These are phyloP conservation scores for Tetraselmis chui DNA, from an alignment of 139 green algal genomes.

Conservation along the genomic window DNA sequence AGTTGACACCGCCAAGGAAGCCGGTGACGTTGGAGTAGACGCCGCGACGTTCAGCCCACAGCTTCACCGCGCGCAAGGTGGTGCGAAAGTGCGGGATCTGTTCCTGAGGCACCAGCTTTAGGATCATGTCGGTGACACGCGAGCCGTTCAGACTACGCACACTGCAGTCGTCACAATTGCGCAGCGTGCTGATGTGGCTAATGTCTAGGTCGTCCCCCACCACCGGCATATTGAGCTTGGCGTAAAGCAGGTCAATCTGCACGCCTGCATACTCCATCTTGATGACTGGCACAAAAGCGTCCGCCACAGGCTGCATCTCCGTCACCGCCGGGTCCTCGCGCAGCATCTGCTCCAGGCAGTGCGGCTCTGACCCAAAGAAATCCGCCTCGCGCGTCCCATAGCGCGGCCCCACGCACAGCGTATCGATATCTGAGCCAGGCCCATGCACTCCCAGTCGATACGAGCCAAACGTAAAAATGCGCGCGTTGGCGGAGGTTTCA, in stretches of 20 bases:
- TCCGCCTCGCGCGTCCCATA: slow-evolving; percentile 69
- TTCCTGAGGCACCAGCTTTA: slow-evolving; percentile 36
- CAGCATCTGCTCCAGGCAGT: slow-evolving; percentile 59
- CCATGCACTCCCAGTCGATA: slow-evolving; percentile 91
- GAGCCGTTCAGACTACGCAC: slow-evolving; percentile 85
- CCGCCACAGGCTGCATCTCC: slow-evolving; percentile 71
- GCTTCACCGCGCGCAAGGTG: slow-evolving; percentile 74
- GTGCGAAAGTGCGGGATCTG: slow-evolving; percentile 45
- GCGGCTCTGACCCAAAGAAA: slow-evolving; percentile 79
- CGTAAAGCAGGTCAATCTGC: slow-evolving; percentile 91
- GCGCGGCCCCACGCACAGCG: slow-evolving; percentile 80
- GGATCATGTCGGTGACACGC: slow-evolving; percentile 81
- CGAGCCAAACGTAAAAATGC: slow-evolving; percentile 91
- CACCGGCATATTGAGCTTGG: slow-evolving; percentile 43
- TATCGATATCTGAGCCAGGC: slow-evolving; percentile 94
- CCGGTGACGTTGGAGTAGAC: slow-evolving; percentile 82
- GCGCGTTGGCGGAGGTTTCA: slow-evolving; percentile 54
- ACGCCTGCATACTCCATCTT: slow-evolving; percentile 89
- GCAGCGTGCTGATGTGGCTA: slow-evolving; percentile 57
- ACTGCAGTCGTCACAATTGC: slow-evolving; percentile 76
- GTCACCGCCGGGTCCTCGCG: slow-evolving; percentile 50
- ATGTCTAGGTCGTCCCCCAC: slow-evolving; percentile 72
- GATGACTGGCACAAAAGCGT: slow-evolving; percentile 92
- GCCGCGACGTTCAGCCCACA: slow-evolving; percentile 79
- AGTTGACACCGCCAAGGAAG: slow-evolving; percentile 94